phyloP scores from a whole-genome alignment of 306 rosid species.

The Casuarina cunninghamiana region DNA sequence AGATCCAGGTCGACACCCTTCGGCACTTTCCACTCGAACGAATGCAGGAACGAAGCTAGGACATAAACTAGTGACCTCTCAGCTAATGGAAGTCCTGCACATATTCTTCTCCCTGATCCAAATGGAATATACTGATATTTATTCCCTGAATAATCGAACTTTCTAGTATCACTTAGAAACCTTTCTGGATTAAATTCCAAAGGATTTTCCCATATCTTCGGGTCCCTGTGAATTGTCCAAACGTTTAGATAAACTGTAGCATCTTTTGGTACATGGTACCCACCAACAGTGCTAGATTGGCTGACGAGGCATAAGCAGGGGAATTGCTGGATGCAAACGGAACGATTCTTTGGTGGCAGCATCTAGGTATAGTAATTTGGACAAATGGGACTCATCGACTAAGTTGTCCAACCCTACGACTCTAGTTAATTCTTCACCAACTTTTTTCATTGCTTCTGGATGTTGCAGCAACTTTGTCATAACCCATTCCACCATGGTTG shows the following conservation, averaged over 20 bases:
- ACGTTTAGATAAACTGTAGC: slow-evolving; percentile 15
- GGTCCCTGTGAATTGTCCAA: slow-evolving; percentile 35
- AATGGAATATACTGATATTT: slow-evolving; percentile 29
- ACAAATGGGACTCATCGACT: slow-evolving; percentile 33
- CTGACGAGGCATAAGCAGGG: slow-evolving; percentile 21
- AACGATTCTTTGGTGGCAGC: slow-evolving; percentile 33
- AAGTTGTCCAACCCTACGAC: slow-evolving; percentile 28
- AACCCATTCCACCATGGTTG: slow-evolving; percentile 35
- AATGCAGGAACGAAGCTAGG: slow-evolving; percentile 33
- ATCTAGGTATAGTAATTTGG: slow-evolving; percentile 25
- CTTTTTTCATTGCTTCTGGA: slow-evolving; percentile 23
- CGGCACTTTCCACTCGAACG: slow-evolving; percentile 32
- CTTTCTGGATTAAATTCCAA: slow-evolving; percentile 25
- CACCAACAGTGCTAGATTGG: slow-evolving; percentile 18
- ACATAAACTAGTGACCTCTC: slow-evolving; percentile 20
- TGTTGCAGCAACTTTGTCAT: slow-evolving; percentile 31
- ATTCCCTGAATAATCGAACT: slow-evolving; percentile 19
- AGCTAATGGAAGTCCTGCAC: slow-evolving; percentile 29
- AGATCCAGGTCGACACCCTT: not conserved
- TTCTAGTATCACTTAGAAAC: not conserved
- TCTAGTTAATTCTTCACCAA: slow-evolving; percentile 17
- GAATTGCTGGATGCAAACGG: slow-evolving; percentile 32
- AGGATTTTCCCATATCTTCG: slow-evolving; percentile 26
- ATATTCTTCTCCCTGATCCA: slow-evolving; percentile 42
- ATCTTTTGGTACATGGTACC: slow-evolving; percentile 26